Base-by-base conservation (phyloP, 2,329 filamentous ascomycete genomes). In the Sporothrix mexicana region DNA sequence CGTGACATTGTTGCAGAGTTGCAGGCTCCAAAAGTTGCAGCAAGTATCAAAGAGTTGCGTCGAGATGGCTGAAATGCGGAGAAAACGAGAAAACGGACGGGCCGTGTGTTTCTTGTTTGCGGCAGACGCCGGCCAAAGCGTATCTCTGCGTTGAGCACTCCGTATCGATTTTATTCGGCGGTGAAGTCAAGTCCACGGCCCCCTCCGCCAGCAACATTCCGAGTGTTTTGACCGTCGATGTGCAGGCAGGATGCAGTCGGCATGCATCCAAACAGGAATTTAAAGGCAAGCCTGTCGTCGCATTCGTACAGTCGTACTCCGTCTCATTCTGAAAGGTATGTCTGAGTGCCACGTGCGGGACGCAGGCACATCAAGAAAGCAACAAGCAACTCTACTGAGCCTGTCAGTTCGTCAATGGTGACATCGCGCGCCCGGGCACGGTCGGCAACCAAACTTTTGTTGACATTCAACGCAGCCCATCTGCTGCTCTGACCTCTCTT, bases 41-140 rank as follows among this genome's bases (percentile, higher is more conserved):
- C 30, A 36, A 36, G 30, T 36, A 36, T 36, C 30, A 36, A 6
- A 36, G 30, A 36, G 30, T 36, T 6, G 30, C 30, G 30, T 36
- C 30, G 30, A 25, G 49, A 9, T 53, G 49, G 49, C 49, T 20
- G 49, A 53, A 20, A 53, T 53, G 49, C 49, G n/a, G 49, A 53
- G 49, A 53, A 20, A 51, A 51, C 3, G 49, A 51, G 10, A n/a
- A 51, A 5, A 23, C n/a, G 51, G 51, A 53, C 10, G 45, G 45
- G 45, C 51, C 51, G 2, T 55, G 51, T 25, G 30, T 55, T 59
- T 13, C 25, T 30, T 43, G 59, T 45, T 23, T 9, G 12, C 36
- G 36, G 59, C 36, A 36, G 36, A 23, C 59, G 30, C 59, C 17
- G 59, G 59, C 59, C 59, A 36, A 59, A 61, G 57, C 57, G 30